These are phyloP conservation scores for Solanum rostratum DNA, from an alignment of 257 asterid species.

Conservation along the genomic window DNA sequence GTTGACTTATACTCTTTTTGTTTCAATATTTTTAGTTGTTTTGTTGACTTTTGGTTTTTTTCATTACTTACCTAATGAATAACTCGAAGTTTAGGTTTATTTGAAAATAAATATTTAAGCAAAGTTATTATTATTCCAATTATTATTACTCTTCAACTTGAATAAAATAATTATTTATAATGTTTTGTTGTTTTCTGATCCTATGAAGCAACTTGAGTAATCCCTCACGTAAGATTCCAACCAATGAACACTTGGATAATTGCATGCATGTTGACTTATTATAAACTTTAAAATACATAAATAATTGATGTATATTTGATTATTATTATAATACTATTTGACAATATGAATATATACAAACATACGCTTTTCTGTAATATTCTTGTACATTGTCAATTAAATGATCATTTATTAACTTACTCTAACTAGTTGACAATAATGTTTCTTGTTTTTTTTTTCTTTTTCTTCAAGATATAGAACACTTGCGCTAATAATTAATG, in stretches of 20 bases:
- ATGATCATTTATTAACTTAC: neutral
- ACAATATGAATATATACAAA: neutral
- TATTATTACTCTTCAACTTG: neutral
- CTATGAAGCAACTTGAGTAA: neutral
- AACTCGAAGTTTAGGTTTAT: neutral
- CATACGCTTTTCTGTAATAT: neutral
- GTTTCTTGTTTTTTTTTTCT: neutral
- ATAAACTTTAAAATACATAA: neutral
- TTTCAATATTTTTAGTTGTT: neutral
- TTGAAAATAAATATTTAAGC: neutral
- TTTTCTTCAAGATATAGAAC: neutral
- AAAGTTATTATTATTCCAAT: neutral
- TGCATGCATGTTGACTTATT: neutral
- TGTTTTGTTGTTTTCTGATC: neutral
- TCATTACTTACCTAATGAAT: neutral
- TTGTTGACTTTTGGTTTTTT: neutral
- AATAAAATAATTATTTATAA: neutral
- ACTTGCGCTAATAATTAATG: neutral
- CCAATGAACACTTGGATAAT: neutral
- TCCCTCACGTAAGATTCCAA: neutral
- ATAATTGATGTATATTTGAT: neutral
- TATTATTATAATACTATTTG: neutral
- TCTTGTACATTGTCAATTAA: neutral
- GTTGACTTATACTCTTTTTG: neutral
- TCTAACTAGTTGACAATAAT: neutral